Percentiles rank a stretch among this genome's conserved stretches.
phyloP scores from a whole-genome alignment of 139 green algal genomes.

The Chlorella sp. region DNA sequence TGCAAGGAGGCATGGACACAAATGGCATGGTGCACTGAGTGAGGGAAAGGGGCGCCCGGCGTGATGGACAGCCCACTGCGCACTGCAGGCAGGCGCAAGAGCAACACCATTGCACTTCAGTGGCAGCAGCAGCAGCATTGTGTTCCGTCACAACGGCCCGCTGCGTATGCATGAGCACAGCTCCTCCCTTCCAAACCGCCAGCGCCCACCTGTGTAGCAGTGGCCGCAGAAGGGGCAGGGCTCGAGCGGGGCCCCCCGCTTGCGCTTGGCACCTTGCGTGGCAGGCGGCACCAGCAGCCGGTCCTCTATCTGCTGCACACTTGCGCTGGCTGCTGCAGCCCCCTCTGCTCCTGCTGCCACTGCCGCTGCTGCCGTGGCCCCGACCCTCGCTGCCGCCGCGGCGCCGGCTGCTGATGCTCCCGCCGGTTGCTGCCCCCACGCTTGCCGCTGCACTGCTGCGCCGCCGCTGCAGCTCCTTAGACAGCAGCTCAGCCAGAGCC shows the following conservation, averaged over 20 bases:
- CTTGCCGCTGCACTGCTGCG: neutral
- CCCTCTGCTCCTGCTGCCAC: slow-evolving; percentile 1
- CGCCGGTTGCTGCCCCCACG: too few relatives aligned
- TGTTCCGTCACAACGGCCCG: too few relatives aligned
- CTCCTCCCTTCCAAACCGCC: neutral
- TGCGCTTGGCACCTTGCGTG: slow-evolving; percentile 34
- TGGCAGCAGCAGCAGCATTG: too few relatives aligned
- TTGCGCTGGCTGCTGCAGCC: neutral
- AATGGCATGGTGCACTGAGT: neutral
- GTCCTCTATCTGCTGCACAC: neutral
- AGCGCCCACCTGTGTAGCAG: slow-evolving; percentile 49
- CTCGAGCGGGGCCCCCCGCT: slow-evolving; percentile 49
- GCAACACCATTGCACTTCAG: too few relatives aligned
- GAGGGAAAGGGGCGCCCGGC: neutral
- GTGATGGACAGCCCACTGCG: neutral
- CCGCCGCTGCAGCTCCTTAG: slow-evolving; percentile 6
- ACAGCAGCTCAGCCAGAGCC: slow-evolving; percentile 35
- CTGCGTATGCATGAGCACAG: neutral
- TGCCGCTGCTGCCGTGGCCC: slow-evolving; percentile 28
- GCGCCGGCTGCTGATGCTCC: neutral
- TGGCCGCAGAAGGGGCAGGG: slow-evolving; percentile 59
- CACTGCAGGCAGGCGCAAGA: too few relatives aligned
- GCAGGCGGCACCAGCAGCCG: neutral
- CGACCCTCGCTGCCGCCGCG: neutral
- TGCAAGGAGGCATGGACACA: neutral